Evolutionary conservation across 805 yeast genomes (phyloP), one percentile per base, ranked within the genome.

Genomic region (Hanseniaspora meyeri): DNA sequence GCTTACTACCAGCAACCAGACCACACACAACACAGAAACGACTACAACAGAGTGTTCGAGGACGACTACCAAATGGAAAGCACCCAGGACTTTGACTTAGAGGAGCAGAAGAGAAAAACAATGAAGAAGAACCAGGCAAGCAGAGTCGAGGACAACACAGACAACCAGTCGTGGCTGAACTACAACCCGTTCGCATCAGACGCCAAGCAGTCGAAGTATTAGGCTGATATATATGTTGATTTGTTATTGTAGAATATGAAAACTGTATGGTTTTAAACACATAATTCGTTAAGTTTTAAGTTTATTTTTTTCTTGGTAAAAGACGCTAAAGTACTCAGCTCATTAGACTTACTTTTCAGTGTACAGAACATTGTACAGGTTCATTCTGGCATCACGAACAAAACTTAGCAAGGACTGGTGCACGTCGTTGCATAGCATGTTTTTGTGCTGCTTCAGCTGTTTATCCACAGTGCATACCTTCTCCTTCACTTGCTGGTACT

Each of bases 1-100:
- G 37, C 29, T 8, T 53, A 46, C 17, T 17, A 17, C 20, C 49
- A 46, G 20, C 48, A 7, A 60, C 68, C 16, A 60, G 16, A 69
- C 68, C 12, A 61, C 62, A 47, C 57, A 58, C 19, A 63, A 63
- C 16, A 50, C 42, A 38, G 50, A 39, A 51, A 51, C 43, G 56
- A 51, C 7, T 57, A 45, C 17, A 48, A 39, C 5, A 43, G 51
- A 45, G 50, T 46, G 1, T 45, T 31, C 20, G 55, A 50, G 20
- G 58, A 56, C 2, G 55, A 46, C 24, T 39, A 50, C n/a, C 46
- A 56, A 17, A 37, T 56, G 36, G 55, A 56, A 39, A 42, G 45
- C 45, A 47, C 54, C n/a, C 58, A 56, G 10, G 58, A 48, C 24
- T 56, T 56, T 34, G 55, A 56, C 34, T 27, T 56, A 11, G 50